Evolutionary conservation across 768 basidiomycete species (phyloP).

Genomic region (Lanmaoa rubissima): DNA sequence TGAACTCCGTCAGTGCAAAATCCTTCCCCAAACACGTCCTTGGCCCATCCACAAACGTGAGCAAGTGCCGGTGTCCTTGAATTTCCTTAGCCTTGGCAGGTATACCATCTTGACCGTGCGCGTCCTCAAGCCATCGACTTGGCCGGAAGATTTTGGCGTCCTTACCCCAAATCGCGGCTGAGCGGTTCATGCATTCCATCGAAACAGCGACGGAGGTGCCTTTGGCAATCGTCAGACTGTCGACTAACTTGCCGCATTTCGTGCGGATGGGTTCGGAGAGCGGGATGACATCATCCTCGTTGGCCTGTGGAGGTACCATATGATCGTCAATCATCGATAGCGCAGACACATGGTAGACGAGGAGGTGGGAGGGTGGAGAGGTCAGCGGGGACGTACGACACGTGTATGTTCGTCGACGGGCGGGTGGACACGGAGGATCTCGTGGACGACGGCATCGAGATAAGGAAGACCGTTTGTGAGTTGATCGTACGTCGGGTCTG

Average conservation of each 20-base stretch:
- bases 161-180: slow-evolving; percentile 55
- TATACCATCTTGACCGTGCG: too few species aligned
- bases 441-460: slow-evolving; percentile 49
- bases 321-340: neutral
- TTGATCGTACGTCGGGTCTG: slow-evolving; percentile 54
- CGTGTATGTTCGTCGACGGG: neutral
- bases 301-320: slow-evolving; percentile 31
- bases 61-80: slow-evolving; percentile 47
- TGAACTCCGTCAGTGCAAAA: slow-evolving; percentile 42
- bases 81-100: slow-evolving; percentile 36
- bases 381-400: neutral
- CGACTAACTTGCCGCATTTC: slow-evolving; percentile 35
- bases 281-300: slow-evolving; percentile 56
- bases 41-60: slow-evolving; percentile 51
- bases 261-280: slow-evolving; percentile 48
- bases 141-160: slow-evolving; percentile 58
- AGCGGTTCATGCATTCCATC: slow-evolving; percentile 47
- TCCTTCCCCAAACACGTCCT: slow-evolving; percentile 46
- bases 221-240: slow-evolving; percentile 44
- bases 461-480: slow-evolving; percentile 48
- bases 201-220: slow-evolving; percentile 45
- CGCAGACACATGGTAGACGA: neutral
- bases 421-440: slow-evolving; percentile 33
- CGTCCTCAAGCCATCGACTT: slow-evolving; percentile 54
- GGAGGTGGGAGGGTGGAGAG: slow-evolving; percentile 35